A percentile compares a stretch with the other conserved stretches of the same genome.
Conservation (phyloP, 1,284 basidiomycete genomes). For the Stereum hirsutum region DNA sequence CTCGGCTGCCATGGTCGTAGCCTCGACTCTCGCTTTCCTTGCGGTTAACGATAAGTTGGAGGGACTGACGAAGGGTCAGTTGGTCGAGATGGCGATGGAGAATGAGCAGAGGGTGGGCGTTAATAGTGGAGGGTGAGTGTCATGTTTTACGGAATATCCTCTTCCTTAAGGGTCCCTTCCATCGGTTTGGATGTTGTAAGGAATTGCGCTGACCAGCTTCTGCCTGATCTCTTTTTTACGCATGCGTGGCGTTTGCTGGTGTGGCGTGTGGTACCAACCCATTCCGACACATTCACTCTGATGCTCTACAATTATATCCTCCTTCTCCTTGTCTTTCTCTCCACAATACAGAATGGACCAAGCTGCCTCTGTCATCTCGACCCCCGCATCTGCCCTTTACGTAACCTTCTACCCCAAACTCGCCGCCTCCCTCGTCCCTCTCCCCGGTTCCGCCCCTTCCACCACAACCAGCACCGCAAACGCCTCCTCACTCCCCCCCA, state of each 20-base stretch:
- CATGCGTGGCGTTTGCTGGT: too few species aligned
- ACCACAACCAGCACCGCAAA: background rate
- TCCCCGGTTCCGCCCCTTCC: slow-evolving; percentile 35
- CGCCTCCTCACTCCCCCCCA: slow-evolving; percentile 17
- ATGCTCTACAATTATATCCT: too few species aligned
- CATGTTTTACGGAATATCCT: background rate
- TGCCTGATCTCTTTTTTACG: too few species aligned
- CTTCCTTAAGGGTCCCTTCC: too few species aligned
- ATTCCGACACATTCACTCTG: too few species aligned
- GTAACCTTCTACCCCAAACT: slow-evolving; percentile 78
- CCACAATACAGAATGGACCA: slow-evolving; percentile 60
- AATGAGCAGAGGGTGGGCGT: slow-evolving; percentile 81
- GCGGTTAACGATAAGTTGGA: slow-evolving; percentile 62
- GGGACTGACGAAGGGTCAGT: slow-evolving; percentile 54
- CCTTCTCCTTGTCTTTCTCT: too few species aligned
- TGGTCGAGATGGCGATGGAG: slow-evolving; percentile 72
- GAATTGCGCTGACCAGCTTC: too few species aligned
- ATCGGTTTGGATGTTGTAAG: too few species aligned
- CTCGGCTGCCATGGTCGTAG: slow-evolving; percentile 74
- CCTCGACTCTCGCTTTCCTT: slow-evolving; percentile 71
- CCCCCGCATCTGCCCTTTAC: slow-evolving; percentile 63
- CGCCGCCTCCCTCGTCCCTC: slow-evolving; percentile 49
- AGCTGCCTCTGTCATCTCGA: slow-evolving; percentile 72
- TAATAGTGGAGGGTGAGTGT: slow-evolving; percentile 63
- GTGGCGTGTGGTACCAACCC: too few species aligned